Conservation (phyloP, 2,329 filamentous ascomycete species). For the Grosmannia clavigera region DNA sequence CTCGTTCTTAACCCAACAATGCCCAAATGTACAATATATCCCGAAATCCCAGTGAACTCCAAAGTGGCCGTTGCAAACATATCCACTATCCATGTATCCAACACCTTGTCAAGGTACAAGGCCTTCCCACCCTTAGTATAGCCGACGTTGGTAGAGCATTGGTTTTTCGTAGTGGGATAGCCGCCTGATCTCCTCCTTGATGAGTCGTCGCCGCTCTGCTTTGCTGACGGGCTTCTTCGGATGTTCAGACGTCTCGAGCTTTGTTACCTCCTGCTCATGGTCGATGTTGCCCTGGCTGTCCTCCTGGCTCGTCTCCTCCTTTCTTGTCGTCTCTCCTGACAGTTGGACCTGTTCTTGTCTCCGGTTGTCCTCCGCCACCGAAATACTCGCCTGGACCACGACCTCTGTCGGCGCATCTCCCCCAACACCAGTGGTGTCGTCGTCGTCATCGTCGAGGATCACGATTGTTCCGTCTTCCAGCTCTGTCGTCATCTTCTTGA, state of each 20-base stretch:
- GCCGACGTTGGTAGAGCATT: conserved; percentile 40
- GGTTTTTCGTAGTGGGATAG: conserved; percentile 17
- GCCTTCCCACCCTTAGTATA: conserved; percentile 27
- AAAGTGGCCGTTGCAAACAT: not conserved
- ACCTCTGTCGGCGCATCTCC: conserved; percentile 18
- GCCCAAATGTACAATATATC: too few species aligned
- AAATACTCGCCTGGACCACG: conserved; percentile 22
- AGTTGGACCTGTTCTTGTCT: not conserved
- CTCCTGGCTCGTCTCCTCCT: not conserved
- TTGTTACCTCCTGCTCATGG: not conserved
- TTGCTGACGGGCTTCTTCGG: conserved; percentile 34
- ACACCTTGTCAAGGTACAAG: not conserved
- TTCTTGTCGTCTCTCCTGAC: not conserved
- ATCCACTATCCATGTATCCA: not conserved
- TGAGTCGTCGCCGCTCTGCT: conserved; percentile 42
- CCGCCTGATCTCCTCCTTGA: conserved; percentile 14
- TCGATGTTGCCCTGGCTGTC: not conserved
- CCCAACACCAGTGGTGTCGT: conserved; percentile 3
- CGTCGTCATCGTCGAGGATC: conserved; percentile 24
- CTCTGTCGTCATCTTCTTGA: conserved; percentile 31
- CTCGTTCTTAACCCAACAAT: too few species aligned
- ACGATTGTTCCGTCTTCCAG: conserved; percentile 34
- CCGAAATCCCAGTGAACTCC: not conserved
- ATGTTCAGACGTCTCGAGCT: not conserved
- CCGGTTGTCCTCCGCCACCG: not conserved